These are phyloP conservation scores for Plasmodium vivax DNA, from an alignment of 169 alveolate genomes.

Conservation along the genomic window DNA sequence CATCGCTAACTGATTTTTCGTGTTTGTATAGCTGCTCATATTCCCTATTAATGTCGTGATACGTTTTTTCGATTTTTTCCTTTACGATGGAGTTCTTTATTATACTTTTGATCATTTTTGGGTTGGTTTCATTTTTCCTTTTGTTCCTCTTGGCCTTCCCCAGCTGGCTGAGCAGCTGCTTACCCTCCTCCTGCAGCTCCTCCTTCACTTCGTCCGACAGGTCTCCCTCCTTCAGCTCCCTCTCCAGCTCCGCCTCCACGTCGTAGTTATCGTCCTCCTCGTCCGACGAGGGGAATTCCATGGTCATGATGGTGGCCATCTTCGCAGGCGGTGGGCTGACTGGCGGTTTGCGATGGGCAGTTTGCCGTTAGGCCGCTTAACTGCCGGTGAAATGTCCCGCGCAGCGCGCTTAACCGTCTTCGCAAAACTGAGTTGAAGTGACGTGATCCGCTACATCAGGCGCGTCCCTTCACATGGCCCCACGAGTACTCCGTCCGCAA, in stretches of 20 bases:
- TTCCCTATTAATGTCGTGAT: slow-evolving; percentile 36
- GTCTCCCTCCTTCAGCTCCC: slow-evolving; percentile 28
- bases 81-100: slow-evolving; percentile 42
- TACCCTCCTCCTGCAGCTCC: background rate
- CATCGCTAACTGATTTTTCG: slow-evolving; percentile 12
- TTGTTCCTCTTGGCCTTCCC: background rate
- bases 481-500: background rate
- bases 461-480: background rate
- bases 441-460: background rate
- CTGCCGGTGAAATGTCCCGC: background rate
- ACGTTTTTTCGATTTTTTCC: slow-evolving; percentile 65
- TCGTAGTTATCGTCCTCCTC: slow-evolving; percentile 63
- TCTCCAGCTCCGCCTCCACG: slow-evolving; percentile 27
- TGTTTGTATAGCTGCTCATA: slow-evolving; percentile 45
- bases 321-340: background rate
- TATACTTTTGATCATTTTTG: background rate
- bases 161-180: background rate
- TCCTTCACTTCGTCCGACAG: slow-evolving; percentile 19
- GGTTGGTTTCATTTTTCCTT: background rate
- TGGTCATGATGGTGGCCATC: slow-evolving; percentile 58
- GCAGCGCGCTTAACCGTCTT: background rate
- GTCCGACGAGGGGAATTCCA: slow-evolving; percentile 62
- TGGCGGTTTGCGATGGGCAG: no score
- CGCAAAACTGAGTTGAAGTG: background rate
- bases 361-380: no score